These are phyloP conservation scores for Aspergillus coremiiformis DNA, from an alignment of 495 filamentous ascomycete genomes.

Conservation along the genomic window DNA sequence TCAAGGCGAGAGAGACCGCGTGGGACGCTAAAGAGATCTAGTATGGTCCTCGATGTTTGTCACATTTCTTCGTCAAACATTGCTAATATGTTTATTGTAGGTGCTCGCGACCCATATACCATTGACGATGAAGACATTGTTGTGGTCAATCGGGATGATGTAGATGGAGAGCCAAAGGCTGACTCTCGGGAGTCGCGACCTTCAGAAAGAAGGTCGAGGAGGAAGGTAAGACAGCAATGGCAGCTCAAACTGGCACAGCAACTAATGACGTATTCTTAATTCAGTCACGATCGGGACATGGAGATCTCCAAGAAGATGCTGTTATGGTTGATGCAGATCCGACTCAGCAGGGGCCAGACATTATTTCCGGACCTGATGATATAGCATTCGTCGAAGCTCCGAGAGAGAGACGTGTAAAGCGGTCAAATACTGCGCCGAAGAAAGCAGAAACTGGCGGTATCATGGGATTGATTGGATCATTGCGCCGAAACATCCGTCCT, in stretches of 20 bases:
- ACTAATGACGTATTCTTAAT: background rate
- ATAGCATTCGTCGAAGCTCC: conserved; percentile 66
- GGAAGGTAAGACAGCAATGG: conserved; percentile 23
- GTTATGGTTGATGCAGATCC: conserved; percentile 43
- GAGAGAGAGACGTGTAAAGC: conserved; percentile 49
- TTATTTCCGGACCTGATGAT: conserved; percentile 52
- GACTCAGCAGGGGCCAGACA: conserved; percentile 28
- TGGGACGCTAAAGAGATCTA: conserved; percentile 31
- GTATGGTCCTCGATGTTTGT: conserved; percentile 20
- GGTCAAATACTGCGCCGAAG: conserved; percentile 37
- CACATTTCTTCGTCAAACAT: background rate
- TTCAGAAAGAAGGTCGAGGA: conserved; percentile 32
- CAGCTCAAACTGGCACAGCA: background rate
- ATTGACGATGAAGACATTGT: conserved; percentile 54
- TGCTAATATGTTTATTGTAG: conserved; percentile 18
- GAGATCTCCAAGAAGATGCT: conserved; percentile 35
- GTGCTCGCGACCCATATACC: conserved; percentile 49
- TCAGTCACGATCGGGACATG: conserved; percentile 24
- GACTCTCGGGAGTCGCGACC: conserved; percentile 27
- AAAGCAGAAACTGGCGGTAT: conserved; percentile 40
- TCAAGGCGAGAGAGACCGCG: conserved; percentile 30
- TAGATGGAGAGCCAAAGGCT: conserved; percentile 35
- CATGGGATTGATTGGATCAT: conserved; percentile 42
- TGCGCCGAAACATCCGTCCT: conserved; percentile 32
- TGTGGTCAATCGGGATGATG: conserved; percentile 44